phyloP scores from a whole-genome alignment of 1,284 basidiomycete genomes.

The Schizophyllum commune region DNA sequence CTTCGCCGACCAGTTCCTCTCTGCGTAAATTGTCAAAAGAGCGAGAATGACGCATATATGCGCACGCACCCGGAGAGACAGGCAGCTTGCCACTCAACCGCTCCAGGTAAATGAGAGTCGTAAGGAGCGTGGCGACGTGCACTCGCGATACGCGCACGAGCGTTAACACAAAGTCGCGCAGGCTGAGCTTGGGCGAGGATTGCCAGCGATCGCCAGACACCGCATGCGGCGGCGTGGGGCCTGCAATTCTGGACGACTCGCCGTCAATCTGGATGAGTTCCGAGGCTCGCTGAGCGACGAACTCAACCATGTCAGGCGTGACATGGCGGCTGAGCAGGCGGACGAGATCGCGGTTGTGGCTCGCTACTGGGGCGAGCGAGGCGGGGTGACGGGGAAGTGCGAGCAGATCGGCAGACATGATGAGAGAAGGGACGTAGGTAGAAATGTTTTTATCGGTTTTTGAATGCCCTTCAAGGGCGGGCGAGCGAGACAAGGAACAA shows the following conservation, averaged over 20 bases:
- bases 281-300: slow-evolving; percentile 61
- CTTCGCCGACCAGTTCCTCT: slow-evolving; percentile 78
- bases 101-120: slow-evolving; percentile 91
- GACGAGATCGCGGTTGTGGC: slow-evolving; percentile 73
- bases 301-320: slow-evolving; percentile 74
- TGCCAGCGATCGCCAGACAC: slow-evolving; percentile 23
- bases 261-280: slow-evolving; percentile 58
- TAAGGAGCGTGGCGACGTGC: slow-evolving; percentile 86
- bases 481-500: slow-evolving; percentile 6
- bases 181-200: slow-evolving; percentile 23
- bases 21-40: neutral
- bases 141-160: slow-evolving; percentile 86
- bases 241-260: slow-evolving; percentile 20
- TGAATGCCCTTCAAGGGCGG: slow-evolving; percentile 2
- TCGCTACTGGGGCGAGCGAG: slow-evolving; percentile 59
- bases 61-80: slow-evolving; percentile 70
- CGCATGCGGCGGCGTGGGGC: slow-evolving; percentile 22
- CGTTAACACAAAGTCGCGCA: slow-evolving; percentile 85
- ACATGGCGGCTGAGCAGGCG: slow-evolving; percentile 73
- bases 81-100: slow-evolving; percentile 79
- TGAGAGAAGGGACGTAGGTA: slow-evolving; percentile 16
- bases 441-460: slow-evolving; percentile 10
- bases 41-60: slow-evolving; percentile 5
- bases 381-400: slow-evolving; percentile 45
- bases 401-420: slow-evolving; percentile 14